Evolutionary conservation across 768 basidiomycete species (phyloP).

Genomic region (Roridomyces roridus): DNA sequence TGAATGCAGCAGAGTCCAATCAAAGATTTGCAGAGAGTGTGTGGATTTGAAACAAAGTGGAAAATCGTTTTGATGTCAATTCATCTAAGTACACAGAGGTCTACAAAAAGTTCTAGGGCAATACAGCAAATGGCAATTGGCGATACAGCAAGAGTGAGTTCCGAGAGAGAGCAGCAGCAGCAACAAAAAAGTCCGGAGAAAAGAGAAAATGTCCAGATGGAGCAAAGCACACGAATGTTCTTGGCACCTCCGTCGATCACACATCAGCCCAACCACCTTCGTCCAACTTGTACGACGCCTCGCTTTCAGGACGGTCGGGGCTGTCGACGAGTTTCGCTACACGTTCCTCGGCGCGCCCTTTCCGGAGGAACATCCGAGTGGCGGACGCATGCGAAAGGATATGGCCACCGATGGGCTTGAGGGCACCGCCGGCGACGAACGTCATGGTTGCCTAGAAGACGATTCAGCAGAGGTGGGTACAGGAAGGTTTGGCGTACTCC

Average conservation of each 20-base stretch:
- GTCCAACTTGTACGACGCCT: slow-evolving; percentile 90
- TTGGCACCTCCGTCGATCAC: slow-evolving; percentile 39
- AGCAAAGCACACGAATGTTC: slow-evolving; percentile 2
- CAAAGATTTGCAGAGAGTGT: too few species aligned
- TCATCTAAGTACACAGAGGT: too few species aligned
- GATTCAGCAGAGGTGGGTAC: too few species aligned
- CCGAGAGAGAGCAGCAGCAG: too few species aligned
- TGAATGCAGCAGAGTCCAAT: too few species aligned
- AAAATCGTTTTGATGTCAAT: too few species aligned
- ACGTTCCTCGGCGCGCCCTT: slow-evolving; percentile 91
- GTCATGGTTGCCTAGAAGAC: slow-evolving; percentile 71
- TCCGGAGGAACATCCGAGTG: slow-evolving; percentile 85
- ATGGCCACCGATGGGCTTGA: slow-evolving; percentile 92
- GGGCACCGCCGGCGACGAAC: slow-evolving; percentile 91
- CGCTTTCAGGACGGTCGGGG: slow-evolving; percentile 88
- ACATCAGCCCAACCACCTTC: slow-evolving; percentile 92
- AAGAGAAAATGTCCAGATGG: slow-evolving; percentile 6
- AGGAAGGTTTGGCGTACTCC: slow-evolving; percentile 48
- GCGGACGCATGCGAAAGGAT: slow-evolving; percentile 91
- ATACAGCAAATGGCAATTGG: too few species aligned
- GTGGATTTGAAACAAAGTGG: too few species aligned
- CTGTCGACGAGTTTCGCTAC: slow-evolving; percentile 91
- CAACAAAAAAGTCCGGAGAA: too few species aligned
- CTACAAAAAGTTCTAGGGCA: too few species aligned
- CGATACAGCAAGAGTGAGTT: too few species aligned